A percentile compares a stretch with the other conserved stretches of the same genome.
Conservation (phyloP, 176 grass and related monocot species). For the Thalia dealbata region DNA sequence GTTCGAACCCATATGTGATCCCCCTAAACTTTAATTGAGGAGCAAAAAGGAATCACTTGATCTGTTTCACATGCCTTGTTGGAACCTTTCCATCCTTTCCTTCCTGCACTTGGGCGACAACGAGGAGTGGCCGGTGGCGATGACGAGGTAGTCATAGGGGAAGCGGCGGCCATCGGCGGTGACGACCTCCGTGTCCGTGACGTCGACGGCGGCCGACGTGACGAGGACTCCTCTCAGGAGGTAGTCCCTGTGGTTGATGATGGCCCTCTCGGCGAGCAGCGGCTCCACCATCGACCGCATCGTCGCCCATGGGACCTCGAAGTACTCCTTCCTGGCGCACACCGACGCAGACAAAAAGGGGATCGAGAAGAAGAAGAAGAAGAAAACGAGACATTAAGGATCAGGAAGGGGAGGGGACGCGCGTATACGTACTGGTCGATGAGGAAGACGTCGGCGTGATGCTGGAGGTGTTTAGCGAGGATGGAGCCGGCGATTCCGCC, state of each 20-base stretch:
- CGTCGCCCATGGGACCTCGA: conserved; percentile 77
- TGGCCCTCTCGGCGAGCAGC: conserved; percentile 27
- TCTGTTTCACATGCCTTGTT: conserved; percentile 9
- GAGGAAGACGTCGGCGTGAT: conserved; percentile 50
- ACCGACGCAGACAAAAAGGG: background rate
- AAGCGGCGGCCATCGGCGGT: conserved; percentile 35
- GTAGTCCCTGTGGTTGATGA: conserved; percentile 57
- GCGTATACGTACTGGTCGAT: conserved; percentile 52
- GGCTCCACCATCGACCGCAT: conserved; percentile 56
- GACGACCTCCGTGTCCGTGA: conserved; percentile 43
- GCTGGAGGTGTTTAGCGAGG: conserved; percentile 54
- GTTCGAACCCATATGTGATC: background rate
- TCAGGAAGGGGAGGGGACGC: no score
- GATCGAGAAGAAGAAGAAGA: no score
- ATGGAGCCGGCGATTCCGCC: conserved; percentile 62
- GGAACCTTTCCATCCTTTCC: conserved; percentile 42
- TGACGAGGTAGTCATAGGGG: conserved; percentile 55
- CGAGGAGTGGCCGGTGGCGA: conserved; percentile 44
- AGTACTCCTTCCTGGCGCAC: conserved; percentile 52
- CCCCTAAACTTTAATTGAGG: no score
- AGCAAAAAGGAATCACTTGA: no score
- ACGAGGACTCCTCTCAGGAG: conserved; percentile 40
- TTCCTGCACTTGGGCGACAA: conserved; percentile 4
- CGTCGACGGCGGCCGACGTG: conserved; percentile 23
- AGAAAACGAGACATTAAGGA: no score